Base-by-base conservation (phyloP, 78 protist species). In the Blattamonas nauphoetae region DNA sequence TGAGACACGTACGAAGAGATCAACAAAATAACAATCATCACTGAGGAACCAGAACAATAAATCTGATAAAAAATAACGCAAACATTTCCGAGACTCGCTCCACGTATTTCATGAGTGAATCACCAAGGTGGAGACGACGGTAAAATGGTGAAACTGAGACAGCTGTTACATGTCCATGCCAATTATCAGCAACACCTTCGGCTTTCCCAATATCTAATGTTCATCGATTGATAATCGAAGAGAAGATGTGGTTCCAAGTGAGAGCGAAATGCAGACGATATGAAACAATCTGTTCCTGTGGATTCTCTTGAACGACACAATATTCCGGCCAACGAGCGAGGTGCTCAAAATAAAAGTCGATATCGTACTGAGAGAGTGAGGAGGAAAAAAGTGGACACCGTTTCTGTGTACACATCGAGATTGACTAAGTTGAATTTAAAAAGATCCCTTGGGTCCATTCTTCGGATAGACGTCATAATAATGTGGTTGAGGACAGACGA, bases 141-240 rank as follows among this genome's bases (percentile, higher is more conserved):
- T 88, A 88, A 21, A 45, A 45, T 3, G 87, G 87, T 32, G 44
- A 29, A 45, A 88, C 90, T 1, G 82, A 81, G 0, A 88, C 86
- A 34, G 90, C 90, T 5, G 81, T 32, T 33, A 88, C 81, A 34
- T 88, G 90, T 45, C 85, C 90, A 43, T 88, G 90, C 86, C 46
- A 81, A 4, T n/a, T 5, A 1, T 81, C 87, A 41, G 41, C 87
- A 6, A 44, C 71, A 6, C 90, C 90, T 44, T 88, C 90, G 1
- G 78, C 42, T 81, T 88, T 88, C 11, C 90, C 90, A 6, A 88
- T 41, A 77, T 81, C 44, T 81, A 55, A 29, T 55, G 11, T 55
- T 55, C 71, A 55, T 29, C 11, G 21, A 55, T 55, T 55, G 21
- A 55, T 55, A 29, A 29, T 21, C 71, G 5, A 35, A 81, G 2